Evolutionary conservation across 345 rosid species (phyloP).

Genomic region (Cochlearia excelsa): DNA sequence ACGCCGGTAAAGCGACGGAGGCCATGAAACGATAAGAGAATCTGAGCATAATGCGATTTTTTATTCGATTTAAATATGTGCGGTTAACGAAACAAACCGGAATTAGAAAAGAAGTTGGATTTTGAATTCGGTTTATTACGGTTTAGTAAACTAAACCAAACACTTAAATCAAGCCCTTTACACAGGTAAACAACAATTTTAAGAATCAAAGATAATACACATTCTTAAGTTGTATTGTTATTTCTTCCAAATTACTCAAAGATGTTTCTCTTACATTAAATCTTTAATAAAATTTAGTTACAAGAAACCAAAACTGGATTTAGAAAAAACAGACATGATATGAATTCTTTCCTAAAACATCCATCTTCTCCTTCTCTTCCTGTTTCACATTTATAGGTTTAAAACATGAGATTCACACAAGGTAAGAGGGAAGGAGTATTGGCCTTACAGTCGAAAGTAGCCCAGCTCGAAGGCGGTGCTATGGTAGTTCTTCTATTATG

Average conservation of each 20-base stretch:
- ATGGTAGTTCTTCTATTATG: slow-evolving; percentile 30
- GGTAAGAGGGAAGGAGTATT: neutral
- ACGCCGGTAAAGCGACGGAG: slow-evolving; percentile 31
- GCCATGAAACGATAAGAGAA: slow-evolving; percentile 31
- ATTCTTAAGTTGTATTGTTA: slow-evolving; percentile 15
- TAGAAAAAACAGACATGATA: slow-evolving; percentile 1
- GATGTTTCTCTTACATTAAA: slow-evolving; percentile 13
- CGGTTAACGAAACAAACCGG: slow-evolving; percentile 11
- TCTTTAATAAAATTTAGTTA: slow-evolving; percentile 15
- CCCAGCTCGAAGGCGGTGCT: slow-evolving; percentile 54
- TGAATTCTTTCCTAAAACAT: slow-evolving; percentile 14
- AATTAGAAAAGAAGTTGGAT: neutral
- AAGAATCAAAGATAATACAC: slow-evolving; percentile 15
- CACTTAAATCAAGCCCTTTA: too few species aligned
- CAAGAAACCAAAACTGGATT: slow-evolving; percentile 30
- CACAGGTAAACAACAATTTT: too few species aligned
- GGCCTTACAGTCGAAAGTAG: slow-evolving; percentile 63
- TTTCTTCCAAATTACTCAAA: slow-evolving; percentile 12
- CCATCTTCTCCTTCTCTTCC: slow-evolving; percentile 28
- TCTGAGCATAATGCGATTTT: neutral
- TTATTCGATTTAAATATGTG: slow-evolving; percentile 21
- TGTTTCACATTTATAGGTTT: slow-evolving; percentile 18
- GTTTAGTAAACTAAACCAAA: neutral
- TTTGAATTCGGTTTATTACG: neutral
- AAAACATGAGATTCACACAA: neutral